Evolutionary conservation across 371 early-diverging fungal genomes (phyloP).

Genomic region (Mucor piriformis): DNA sequence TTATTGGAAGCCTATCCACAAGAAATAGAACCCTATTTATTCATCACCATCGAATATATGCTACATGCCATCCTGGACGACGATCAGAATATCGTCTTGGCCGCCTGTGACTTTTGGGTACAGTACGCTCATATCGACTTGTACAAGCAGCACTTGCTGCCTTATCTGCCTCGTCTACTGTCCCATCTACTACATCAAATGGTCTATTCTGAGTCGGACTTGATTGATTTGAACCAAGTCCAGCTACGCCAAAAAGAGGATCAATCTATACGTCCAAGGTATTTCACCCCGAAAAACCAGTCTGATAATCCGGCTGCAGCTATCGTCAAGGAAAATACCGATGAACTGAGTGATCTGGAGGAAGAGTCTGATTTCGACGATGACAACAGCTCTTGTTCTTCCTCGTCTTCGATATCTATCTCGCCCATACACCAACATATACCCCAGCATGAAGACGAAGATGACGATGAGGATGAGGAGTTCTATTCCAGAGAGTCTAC

Average conservation of each 20-base stretch:
- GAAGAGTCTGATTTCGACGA: slow-evolving; percentile 15
- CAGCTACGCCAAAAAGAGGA: slow-evolving; percentile 69
- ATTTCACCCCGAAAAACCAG: slow-evolving; percentile 11
- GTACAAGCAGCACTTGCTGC: slow-evolving; percentile 66
- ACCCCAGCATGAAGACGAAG: background rate
- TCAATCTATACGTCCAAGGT: no score
- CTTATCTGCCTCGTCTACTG: slow-evolving; percentile 71
- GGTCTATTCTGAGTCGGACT: slow-evolving; percentile 87
- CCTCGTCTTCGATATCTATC: background rate
- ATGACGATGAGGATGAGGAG: slow-evolving; percentile 61
- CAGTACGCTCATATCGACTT: slow-evolving; percentile 82
- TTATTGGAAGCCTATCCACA: slow-evolving; percentile 41
- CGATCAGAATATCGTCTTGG: slow-evolving; percentile 75
- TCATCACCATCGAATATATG: slow-evolving; percentile 83
- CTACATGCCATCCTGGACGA: slow-evolving; percentile 70
- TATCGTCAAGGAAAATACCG: slow-evolving; percentile 33
- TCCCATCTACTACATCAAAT: slow-evolving; percentile 82
- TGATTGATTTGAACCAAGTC: slow-evolving; percentile 59
- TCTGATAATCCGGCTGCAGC: slow-evolving; percentile 65
- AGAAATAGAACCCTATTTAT: slow-evolving; percentile 72
- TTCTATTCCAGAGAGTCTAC: slow-evolving; percentile 85
- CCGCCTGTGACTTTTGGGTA: slow-evolving; percentile 93
- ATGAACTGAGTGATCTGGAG: slow-evolving; percentile 11
- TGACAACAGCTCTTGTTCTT: background rate
- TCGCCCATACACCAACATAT: no score